Evolutionary conservation across 2,329 filamentous ascomycete genomes (phyloP).

Genomic region (Calonectria crousiana): DNA sequence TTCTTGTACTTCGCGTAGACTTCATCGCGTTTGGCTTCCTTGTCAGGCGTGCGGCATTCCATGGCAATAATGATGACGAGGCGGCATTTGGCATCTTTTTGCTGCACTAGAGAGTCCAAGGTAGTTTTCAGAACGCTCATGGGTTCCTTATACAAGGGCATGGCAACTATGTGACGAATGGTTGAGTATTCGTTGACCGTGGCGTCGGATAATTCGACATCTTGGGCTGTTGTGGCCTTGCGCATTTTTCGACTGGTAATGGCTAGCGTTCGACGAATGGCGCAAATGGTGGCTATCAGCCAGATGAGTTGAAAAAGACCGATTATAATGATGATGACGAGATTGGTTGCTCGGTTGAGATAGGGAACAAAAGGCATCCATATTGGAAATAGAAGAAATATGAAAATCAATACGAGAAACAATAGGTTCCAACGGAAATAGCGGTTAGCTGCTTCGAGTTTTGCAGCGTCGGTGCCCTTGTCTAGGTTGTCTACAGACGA

Average conservation of each 20-base stretch:
- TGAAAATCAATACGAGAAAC: not conserved
- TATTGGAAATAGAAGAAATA: not conserved
- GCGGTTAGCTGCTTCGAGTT: not conserved
- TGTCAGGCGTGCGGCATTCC: not conserved
- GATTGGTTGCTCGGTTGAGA: not conserved
- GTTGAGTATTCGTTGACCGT: not conserved
- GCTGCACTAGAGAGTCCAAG: not conserved
- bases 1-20: not conserved
- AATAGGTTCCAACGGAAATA: not conserved
- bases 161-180: not conserved
- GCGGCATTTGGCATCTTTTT: not conserved
- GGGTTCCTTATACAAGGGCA: not conserved
- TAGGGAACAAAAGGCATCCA: not conserved
- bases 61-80: not conserved
- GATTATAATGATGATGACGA: conserved; percentile 26
- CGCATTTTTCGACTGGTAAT: conserved; percentile 15
- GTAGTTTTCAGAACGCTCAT: not conserved
- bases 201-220: not conserved
- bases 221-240: not conserved
- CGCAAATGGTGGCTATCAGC: conserved; percentile 31
- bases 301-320: conserved; percentile 32
- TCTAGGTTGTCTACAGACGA: not conserved
- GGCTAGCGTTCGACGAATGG: conserved; percentile 32
- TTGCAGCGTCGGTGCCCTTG: not conserved
- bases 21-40: not conserved